phyloP scores from a whole-genome alignment of 2,329 filamentous ascomycete species.

The Penicillium hordei region DNA sequence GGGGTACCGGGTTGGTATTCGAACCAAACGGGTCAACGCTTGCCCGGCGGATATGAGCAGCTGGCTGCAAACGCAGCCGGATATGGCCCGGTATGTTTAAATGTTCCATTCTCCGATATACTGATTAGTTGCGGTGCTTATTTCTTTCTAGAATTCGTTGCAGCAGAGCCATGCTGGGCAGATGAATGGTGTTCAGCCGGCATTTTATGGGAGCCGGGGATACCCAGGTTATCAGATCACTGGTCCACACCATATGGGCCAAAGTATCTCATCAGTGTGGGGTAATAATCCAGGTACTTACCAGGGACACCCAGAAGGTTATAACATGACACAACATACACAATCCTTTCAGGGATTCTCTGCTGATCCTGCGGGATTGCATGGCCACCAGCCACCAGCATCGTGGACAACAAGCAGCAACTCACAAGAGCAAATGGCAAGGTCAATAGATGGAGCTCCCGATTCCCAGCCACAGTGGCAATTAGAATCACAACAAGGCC shows the following conservation, averaged over 20 bases:
- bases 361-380: constrained; percentile 2
- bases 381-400: background rate
- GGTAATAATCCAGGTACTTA: background rate
- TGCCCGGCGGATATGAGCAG: constrained; percentile 5
- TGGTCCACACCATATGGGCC: constrained; percentile 1
- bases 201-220: constrained; percentile 1
- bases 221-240: constrained; percentile 3
- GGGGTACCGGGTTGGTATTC: constrained; percentile 20
- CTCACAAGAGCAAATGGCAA: background rate
- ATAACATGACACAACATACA: constrained; percentile 3
- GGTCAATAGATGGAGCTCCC: background rate
- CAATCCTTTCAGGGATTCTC: constrained; percentile 1
- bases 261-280: background rate
- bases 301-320: constrained; percentile 3
- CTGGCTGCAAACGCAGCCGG: background rate
- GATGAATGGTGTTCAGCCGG: background rate
- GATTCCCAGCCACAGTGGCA: constrained; percentile 20
- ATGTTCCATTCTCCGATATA: background rate
- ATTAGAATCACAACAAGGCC: background rate
- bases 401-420: background rate
- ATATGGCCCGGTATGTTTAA: constrained; percentile 12
- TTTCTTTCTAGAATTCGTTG: background rate
- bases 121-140: background rate
- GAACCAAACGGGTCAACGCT: constrained; percentile 15
- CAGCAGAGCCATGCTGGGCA: background rate